Evolutionary conservation across 1,284 basidiomycete genomes (phyloP), one percentile per base, ranked within the genome.

Genomic region (Pseudozyma thailandica): DNA sequence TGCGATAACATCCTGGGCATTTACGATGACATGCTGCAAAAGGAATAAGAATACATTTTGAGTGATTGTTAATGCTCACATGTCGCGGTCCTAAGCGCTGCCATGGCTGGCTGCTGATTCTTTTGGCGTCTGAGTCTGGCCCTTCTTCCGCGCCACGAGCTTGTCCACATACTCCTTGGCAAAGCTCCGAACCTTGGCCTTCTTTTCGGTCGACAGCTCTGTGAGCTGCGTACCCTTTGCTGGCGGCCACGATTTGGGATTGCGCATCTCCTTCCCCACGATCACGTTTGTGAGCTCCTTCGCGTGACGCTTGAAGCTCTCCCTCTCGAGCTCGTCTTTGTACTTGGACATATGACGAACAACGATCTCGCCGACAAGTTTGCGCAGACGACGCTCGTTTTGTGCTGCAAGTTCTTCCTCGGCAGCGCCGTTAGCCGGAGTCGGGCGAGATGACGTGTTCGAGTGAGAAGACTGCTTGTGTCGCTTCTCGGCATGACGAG

Each of bases 271-370:
- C 84, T 96, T 98, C 57, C 93, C 90, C 16, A 90, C 87, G 50
- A 98, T 90, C 30, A 91, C 83, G 59, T 90, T 87, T 0, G 94
- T 92, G 57, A 92, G 86, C 90, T 98, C 93, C 81, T 93, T 93
- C 6, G 96, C 95, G 80, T 96, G 90, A 79, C 90, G 90, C 87
- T 99, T 98, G 87, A 98, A 98, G 50, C 87, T 84, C 5, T 96
- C 93, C 55, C 89, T 88, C 55, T 92, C 90, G 84, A 98, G 87
- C 58, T 89, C 85, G 56, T 90, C 87, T 71, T 89, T 88, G 82
- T 96, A 90, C 85, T 94, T 95, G 50, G 90, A 92, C 92, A 98
- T 93, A 62, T 87, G 89, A 81, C 89, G 90, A 37, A 98, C 95
- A 27, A 98, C 94, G 2, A 96, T 87, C 15, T 90, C 89, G 21